phyloP scores from a whole-genome alignment of 257 asterid species.

The Nicotiana otophora region DNA sequence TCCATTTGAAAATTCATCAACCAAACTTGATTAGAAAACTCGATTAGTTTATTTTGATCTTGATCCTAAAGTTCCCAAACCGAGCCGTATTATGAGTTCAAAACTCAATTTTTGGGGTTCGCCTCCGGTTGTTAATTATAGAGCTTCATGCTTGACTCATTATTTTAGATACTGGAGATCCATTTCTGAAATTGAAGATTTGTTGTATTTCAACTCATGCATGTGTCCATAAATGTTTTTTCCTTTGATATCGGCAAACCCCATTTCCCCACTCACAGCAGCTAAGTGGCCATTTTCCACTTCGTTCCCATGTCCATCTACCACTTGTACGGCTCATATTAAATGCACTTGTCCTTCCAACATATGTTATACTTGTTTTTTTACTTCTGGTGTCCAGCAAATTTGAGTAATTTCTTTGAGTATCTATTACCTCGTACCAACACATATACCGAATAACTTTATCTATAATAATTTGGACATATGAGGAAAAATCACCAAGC shows the following conservation, averaged over 20 bases:
- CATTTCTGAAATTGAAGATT: not conserved
- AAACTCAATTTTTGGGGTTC: not conserved
- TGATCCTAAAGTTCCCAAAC: not conserved
- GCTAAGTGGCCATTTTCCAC: too few species aligned
- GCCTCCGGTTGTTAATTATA: not conserved
- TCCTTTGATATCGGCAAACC: not conserved
- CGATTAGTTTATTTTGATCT: not conserved
- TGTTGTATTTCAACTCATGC: not conserved
- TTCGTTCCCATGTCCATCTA: too few species aligned
- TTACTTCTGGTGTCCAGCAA: too few species aligned
- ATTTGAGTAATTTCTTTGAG: too few species aligned
- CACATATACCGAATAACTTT: too few species aligned
- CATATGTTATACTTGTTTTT: too few species aligned
- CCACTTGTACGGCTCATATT: too few species aligned
- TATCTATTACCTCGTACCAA: too few species aligned
- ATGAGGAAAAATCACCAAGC: too few species aligned
- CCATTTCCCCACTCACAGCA: not conserved
- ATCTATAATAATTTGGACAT: too few species aligned
- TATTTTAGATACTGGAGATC: not conserved
- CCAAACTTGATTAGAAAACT: conserved; percentile 3
- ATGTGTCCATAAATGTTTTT: not conserved
- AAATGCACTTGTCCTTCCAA: too few species aligned
- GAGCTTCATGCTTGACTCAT: not conserved
- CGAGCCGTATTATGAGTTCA: not conserved
- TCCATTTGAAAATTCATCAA: conserved; percentile 43